Base-by-base conservation (phyloP, 495 filamentous ascomycete genomes). In the Daldinia grandis region DNA sequence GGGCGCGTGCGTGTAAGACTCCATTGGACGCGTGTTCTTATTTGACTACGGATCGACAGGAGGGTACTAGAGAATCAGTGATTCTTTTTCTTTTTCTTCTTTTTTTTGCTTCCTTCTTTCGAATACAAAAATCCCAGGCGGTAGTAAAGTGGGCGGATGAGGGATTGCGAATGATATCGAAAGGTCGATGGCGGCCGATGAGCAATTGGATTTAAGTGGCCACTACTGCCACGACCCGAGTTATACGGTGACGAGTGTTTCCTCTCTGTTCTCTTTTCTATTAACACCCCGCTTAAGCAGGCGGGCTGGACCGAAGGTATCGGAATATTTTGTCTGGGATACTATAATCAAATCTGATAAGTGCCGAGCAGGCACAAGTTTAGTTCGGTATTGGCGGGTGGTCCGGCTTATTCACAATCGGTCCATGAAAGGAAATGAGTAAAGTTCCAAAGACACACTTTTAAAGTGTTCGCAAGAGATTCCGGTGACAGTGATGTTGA, bases 401-500 rank as follows among this genome's bases (percentile, higher is more conserved):
- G 40, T 49, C 14, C 9, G 50, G 50, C 5, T 47, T 65, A 40
- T 64, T 54, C 55, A 55, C 60, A 54, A 42, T 66, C 25, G 53
- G 40, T 51, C 44, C 50, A 50, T 63, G 24, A 57, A 47, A 53
- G 44, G 51, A 40, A 6, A 61, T 54, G n/a, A 59, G 53, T 24
- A 65, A 57, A 37, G 44, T 63, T 35, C 21, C 33, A 4, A 51
- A 33, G 54, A 58, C 53, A 51, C 47, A n/a, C n/a, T n/a, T 35
- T 53, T 54, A 15, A 58, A 63, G 40, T 60, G 64, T 64, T 64
- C 60, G 49, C 60, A 68, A 61, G 42, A 62, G 33, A 58, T 58
- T 54, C 61, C 40, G 70, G 70, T 73, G 69, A 73, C 65, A 65
- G 51, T 62, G 50, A 49, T 56, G 53, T 68, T 49, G 56, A 64